Evolutionary conservation across 306 rosid genomes (phyloP), one percentile per base, ranked within the genome.

Genomic region (Cucurbita maxima): DNA sequence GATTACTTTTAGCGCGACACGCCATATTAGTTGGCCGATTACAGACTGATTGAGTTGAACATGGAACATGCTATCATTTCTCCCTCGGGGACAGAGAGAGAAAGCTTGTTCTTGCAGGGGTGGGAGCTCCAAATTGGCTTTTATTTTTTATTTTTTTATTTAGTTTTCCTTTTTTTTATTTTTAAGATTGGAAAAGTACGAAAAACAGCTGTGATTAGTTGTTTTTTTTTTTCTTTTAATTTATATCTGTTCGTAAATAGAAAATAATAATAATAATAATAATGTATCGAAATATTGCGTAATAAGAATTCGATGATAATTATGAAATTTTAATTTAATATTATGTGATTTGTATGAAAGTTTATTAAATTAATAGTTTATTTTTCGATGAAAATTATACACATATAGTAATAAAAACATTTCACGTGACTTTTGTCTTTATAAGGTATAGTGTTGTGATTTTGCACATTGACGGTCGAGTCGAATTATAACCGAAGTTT

Each of bases 151-250:
- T 12, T 37, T 8, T 8, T 3, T 7, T 61, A 22, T 0, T 61
- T 62, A 37, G 16, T 15, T 7, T 3, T 5, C 19, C 0, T 5
- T 16, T 9, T 63, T 8, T 7, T 61, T 61, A 0, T 62, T 62
- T 62, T 62, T 37, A 7, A 16, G 34, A 11, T 67, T 67, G 9
- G 47, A 13, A 50, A 50, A 71, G 75, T 53, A 50, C 60, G 8
- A 9, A 51, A 51, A 71, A 71, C 75, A 51, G 75, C 75, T 71
- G 75, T 71, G 45, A 51, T 50, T 51, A 12, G 75, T 8, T 4
- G 30, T 9, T 14, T 14, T 22, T 48, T 69, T 69, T 30, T 14
- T 45, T 16, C 50, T 6, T 5, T 25, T 25, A 30, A 30, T 30
- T 30, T 30, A 70, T 58, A 70, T 70, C 44, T 70, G 58, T 50